Percentiles rank a stretch among this genome's conserved stretches.
These are phyloP conservation scores for Neurospora sp. DNA, from an alignment of 495 filamentous ascomycete species.

Conservation along the genomic window DNA sequence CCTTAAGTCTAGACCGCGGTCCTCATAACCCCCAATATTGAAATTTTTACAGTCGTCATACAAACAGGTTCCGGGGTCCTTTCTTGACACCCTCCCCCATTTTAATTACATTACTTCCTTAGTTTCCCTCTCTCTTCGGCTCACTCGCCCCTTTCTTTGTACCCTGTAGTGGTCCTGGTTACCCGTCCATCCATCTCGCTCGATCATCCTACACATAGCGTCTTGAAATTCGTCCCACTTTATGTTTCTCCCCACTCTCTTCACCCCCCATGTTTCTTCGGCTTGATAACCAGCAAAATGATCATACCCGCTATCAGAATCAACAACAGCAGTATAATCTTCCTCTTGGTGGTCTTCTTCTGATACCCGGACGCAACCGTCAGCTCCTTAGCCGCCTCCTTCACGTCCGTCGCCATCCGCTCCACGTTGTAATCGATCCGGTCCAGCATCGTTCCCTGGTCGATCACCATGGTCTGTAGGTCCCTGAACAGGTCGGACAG, in stretches of 20 bases:
- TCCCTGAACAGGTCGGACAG: slow-evolving; percentile 94
- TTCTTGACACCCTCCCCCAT: not conserved
- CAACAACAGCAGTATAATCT: slow-evolving; percentile 77
- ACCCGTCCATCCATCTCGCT: not conserved
- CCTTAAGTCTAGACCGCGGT: not conserved
- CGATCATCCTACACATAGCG: not conserved
- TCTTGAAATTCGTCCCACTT: not conserved
- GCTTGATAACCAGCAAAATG: slow-evolving; percentile 78
- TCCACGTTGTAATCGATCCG: slow-evolving; percentile 98
- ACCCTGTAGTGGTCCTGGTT: not conserved
- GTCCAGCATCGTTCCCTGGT: slow-evolving; percentile 96
- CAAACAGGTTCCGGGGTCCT: not conserved
- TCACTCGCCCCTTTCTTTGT: not conserved
- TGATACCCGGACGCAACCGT: slow-evolving; percentile 80
- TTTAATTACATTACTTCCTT: not conserved
- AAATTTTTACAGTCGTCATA: not conserved
- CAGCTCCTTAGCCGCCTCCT: slow-evolving; percentile 84
- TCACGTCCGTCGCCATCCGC: slow-evolving; percentile 79
- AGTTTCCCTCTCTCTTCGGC: not conserved
- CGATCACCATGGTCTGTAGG: slow-evolving; percentile 91
- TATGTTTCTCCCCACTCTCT: not conserved
- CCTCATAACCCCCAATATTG: not conserved
- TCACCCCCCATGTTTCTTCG: slow-evolving; percentile 40
- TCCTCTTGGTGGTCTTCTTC: slow-evolving; percentile 77
- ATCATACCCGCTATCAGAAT: slow-evolving; percentile 76